Conservation (phyloP, 139 green algal genomes). For the Microglena sp. region DNA sequence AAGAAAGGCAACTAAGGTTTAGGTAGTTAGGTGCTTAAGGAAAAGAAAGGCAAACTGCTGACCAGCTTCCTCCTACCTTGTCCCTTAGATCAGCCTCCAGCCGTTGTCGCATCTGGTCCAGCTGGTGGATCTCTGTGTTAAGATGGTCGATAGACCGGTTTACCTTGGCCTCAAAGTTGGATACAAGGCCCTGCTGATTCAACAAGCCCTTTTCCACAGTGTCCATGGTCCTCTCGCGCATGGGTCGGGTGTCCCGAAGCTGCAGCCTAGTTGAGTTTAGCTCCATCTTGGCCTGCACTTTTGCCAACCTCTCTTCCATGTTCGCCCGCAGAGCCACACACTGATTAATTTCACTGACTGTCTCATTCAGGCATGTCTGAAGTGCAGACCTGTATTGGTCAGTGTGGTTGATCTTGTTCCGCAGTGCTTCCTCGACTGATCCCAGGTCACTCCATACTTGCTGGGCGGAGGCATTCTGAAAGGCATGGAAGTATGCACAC, state of each 20-base stretch:
- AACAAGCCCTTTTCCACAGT: slow-evolving; percentile 11
- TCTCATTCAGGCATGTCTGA: slow-evolving; percentile 8
- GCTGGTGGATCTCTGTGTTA: slow-evolving; percentile 23
- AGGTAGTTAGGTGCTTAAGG: no score
- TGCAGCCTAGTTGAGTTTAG: slow-evolving; percentile 22
- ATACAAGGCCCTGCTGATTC: not conserved
- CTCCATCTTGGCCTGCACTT: slow-evolving; percentile 22
- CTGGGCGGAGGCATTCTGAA: slow-evolving; percentile 8
- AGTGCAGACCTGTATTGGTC: slow-evolving; percentile 9
- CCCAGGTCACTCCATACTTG: slow-evolving; percentile 5
- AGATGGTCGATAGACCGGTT: slow-evolving; percentile 20
- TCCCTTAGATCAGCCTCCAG: slow-evolving; percentile 29
- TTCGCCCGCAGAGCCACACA: slow-evolving; percentile 8
- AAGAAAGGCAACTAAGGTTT: no score
- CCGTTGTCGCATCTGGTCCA: slow-evolving; percentile 19
- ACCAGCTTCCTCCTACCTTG: no score
- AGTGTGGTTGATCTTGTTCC: slow-evolving; percentile 15
- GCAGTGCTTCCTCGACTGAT: slow-evolving; percentile 7
- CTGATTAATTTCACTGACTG: slow-evolving; percentile 18
- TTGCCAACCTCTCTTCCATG: slow-evolving; percentile 22
- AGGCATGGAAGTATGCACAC: no score
- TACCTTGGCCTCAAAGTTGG: no score
- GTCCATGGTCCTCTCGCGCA: slow-evolving; percentile 24
- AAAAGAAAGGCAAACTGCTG: no score
- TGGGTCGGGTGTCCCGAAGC: slow-evolving; percentile 6